phyloP scores from a whole-genome alignment of 164 flowering plant species.

The Nelumbo lutea region DNA sequence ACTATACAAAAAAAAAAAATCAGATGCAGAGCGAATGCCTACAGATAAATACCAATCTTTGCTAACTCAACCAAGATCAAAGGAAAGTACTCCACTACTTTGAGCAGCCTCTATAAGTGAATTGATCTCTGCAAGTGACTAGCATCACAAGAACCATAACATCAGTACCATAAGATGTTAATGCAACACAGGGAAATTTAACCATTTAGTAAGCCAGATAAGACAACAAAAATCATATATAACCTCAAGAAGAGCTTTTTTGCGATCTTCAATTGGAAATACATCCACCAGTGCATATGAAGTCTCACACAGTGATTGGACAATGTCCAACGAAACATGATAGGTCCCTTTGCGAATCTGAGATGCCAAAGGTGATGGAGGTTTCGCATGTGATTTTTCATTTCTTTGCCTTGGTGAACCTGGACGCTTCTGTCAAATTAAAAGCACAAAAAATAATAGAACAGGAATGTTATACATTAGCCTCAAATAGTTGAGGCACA shows the following conservation, averaged over 20 bases:
- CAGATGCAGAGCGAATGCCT: background rate
- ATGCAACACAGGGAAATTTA: slow-evolving; percentile 1
- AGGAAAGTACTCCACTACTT: slow-evolving; percentile 66
- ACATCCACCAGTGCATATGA: slow-evolving; percentile 94
- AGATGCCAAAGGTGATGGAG: slow-evolving; percentile 77
- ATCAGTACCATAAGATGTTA: slow-evolving; percentile 16
- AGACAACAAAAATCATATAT: slow-evolving; percentile 7
- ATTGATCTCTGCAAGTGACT: slow-evolving; percentile 95
- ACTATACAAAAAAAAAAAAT: background rate
- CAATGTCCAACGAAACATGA: slow-evolving; percentile 93
- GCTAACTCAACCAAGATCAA: background rate
- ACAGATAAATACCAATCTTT: background rate
- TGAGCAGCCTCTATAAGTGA: slow-evolving; percentile 63
- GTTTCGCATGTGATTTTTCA: slow-evolving; percentile 58
- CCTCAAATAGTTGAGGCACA: too few species aligned
- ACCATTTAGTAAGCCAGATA: slow-evolving; percentile 2
- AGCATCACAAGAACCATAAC: slow-evolving; percentile 23
- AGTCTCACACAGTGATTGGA: slow-evolving; percentile 82
- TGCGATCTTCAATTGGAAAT: slow-evolving; percentile 95
- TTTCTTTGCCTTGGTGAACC: slow-evolving; percentile 65
- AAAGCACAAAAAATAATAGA: slow-evolving; percentile 3
- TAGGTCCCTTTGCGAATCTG: slow-evolving; percentile 88
- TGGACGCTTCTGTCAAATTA: slow-evolving; percentile 56
- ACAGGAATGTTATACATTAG: background rate
- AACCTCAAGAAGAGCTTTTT: slow-evolving; percentile 93